phyloP scores from a whole-genome alignment of 2,329 filamentous ascomycete species.

The Trichoderma polysporum region DNA sequence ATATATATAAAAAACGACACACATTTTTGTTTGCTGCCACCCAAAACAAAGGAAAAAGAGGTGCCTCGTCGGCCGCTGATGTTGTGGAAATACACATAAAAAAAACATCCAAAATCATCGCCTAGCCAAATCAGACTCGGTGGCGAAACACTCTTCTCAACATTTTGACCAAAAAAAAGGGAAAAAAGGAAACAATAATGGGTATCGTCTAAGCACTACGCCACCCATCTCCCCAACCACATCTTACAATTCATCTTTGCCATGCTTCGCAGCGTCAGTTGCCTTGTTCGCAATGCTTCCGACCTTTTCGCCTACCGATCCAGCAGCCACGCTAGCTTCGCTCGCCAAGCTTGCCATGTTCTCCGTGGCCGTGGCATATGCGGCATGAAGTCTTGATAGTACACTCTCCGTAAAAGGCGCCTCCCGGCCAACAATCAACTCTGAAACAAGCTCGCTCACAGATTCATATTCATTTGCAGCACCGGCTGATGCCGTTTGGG shows the following conservation, averaged over 20 bases:
- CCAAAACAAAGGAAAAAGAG: neutral
- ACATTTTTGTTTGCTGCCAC: neutral
- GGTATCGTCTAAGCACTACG: conserved; percentile 17
- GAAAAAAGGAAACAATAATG: conserved; percentile 5
- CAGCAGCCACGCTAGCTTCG: conserved; percentile 35
- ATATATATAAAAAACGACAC: neutral
- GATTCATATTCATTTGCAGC: conserved; percentile 65
- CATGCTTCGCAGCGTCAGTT: conserved; percentile 43
- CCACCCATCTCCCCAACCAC: neutral
- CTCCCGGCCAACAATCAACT: conserved; percentile 75
- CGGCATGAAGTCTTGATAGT: conserved; percentile 67
- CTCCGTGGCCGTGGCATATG: conserved; percentile 66
- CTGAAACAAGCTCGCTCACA: conserved; percentile 70
- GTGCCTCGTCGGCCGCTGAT: neutral
- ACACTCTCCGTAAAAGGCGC: conserved; percentile 80
- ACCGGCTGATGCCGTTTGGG: conserved; percentile 60
- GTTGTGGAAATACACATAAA: neutral
- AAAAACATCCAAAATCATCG: neutral
- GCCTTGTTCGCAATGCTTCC: conserved; percentile 42
- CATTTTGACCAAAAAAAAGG: neutral
- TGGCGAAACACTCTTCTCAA: neutral
- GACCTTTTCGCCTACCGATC: conserved; percentile 38
- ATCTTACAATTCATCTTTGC: conserved; percentile 44
- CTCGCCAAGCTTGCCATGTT: conserved; percentile 48
- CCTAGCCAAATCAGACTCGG: neutral